Evolutionary conservation across 495 filamentous ascomycete species (phyloP), one percentile per base, ranked within the genome.

Genomic region (Hypoxylon intermedium): DNA sequence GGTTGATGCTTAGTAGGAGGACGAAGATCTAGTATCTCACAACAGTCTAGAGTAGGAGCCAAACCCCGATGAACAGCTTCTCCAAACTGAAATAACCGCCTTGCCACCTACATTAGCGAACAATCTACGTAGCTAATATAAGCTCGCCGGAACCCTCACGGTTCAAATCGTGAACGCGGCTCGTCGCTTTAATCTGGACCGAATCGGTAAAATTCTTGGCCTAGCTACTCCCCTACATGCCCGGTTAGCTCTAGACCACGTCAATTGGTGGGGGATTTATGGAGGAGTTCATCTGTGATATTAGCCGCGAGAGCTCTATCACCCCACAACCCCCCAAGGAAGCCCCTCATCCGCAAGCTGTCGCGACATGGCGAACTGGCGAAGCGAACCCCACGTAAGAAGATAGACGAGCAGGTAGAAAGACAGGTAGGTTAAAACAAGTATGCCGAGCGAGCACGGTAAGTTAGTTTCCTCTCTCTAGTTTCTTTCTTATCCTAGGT

Each of bases 261-360:
- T 49, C 45, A 57, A 67, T 67, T 65, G 60, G 67, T 58, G 61
- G 56, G n/a, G 33, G 64, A 47, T 58, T 64, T 33, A 53, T n/a
- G 33, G 50, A 56, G 30, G 51, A 63, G 44, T 62, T 58, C 58
- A 56, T 67, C 58, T 63, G 41, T 55, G 43, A 70, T 50, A 68
- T 70, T 70, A 70, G 68, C 68, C 68, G 68, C 68, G 50, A 70
- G 47, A 60, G 15, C 50, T 68, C 61, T 46, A 62, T 53, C 53
- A 65, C 67, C 67, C 67, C 68, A 68, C 64, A 65, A 55, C 33
- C 58, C 52, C 44, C 42, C 54, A 50, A 41, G 30, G 42, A 43
- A 60, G 23, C 55, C 60, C 42, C 64, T 67, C 59, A 53, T 60
- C n/a, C n/a, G n/a, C n/a, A n/a, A n/a, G 23, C 46, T 58, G 36